Evolutionary conservation across 257 asterid species (phyloP).

Genomic region (Scutellaria baicalensis): DNA sequence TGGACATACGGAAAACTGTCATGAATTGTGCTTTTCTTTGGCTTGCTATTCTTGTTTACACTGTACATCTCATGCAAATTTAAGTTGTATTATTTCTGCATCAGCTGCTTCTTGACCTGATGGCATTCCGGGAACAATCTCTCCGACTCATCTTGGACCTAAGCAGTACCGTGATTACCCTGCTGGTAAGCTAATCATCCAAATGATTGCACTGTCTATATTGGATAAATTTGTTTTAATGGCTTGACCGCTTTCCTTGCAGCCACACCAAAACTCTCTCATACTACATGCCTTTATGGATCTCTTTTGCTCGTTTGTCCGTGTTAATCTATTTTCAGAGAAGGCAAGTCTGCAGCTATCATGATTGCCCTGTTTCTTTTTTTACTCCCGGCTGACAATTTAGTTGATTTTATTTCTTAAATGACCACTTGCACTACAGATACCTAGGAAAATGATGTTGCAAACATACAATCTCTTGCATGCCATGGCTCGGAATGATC

Average conservation of each 20-base stretch:
- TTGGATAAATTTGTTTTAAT: constrained; percentile 7
- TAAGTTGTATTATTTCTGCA: constrained; percentile 14
- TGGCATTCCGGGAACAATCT: constrained; percentile 98
- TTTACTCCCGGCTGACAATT: neutral
- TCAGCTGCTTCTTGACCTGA: constrained; percentile 95
- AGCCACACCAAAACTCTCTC: constrained; percentile 97
- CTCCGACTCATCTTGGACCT: constrained; percentile 94
- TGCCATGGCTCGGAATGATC: constrained; percentile 77
- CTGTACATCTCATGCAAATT: neutral
- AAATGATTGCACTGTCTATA: neutral
- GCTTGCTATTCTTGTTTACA: neutral
- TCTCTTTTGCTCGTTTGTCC: constrained; percentile 96
- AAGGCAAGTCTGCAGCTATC: constrained; percentile 50
- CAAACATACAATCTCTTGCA: constrained; percentile 88
- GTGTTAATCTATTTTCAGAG: constrained; percentile 88
- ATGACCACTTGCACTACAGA: constrained; percentile 36
- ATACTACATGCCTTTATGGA: constrained; percentile 98
- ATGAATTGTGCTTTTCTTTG: neutral
- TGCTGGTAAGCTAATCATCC: constrained; percentile 50
- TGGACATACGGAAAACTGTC: neutral
- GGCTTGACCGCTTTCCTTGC: constrained; percentile 35
- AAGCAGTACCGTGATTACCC: constrained; percentile 96
- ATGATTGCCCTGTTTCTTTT: neutral
- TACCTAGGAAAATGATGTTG: constrained; percentile 95
- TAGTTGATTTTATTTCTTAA: constrained; percentile 8